These are phyloP conservation scores for Schizosaccharomyces osmophilus DNA, from an alignment of 805 yeast genomes.

Conservation along the genomic window DNA sequence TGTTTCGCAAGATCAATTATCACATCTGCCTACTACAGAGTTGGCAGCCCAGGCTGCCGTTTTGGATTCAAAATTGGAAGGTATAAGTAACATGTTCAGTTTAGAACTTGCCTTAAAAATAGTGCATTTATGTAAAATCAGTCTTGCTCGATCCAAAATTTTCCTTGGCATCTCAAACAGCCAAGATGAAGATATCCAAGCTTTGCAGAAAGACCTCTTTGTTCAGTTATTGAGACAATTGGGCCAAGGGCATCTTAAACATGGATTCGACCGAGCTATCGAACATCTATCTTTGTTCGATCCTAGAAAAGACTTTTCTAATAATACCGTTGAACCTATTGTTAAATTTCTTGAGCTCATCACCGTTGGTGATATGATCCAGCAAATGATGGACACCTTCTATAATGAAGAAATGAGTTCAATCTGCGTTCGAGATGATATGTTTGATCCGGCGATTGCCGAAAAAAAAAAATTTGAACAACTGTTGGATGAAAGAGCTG, in stretches of 20 bases:
- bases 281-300: slow-evolving; percentile 43
- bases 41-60: slow-evolving; percentile 63
- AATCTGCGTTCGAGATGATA: slow-evolving; percentile 51
- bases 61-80: slow-evolving; percentile 46
- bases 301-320: slow-evolving; percentile 20
- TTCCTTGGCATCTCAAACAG: slow-evolving; percentile 18
- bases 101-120: slow-evolving; percentile 54
- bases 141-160: slow-evolving; percentile 33
- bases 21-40: slow-evolving; percentile 24
- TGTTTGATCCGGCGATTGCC: slow-evolving; percentile 51
- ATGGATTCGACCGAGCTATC: slow-evolving; percentile 68
- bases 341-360: slow-evolving; percentile 73
- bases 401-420: slow-evolving; percentile 58
- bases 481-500: slow-evolving; percentile 65
- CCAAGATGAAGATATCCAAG: slow-evolving; percentile 17
- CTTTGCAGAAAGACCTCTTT: slow-evolving; percentile 38
- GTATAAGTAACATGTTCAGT: slow-evolving; percentile 52
- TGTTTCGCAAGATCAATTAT: neutral
- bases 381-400: slow-evolving; percentile 77
- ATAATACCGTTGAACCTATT: slow-evolving; percentile 33
- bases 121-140: slow-evolving; percentile 39
- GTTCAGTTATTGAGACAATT: slow-evolving; percentile 36
- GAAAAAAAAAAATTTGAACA: slow-evolving; percentile 63
- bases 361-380: slow-evolving; percentile 73
- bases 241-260: slow-evolving; percentile 50